Conservation (phyloP, 768 basidiomycete species). For the Boletus pseudo-olivaceus region DNA sequence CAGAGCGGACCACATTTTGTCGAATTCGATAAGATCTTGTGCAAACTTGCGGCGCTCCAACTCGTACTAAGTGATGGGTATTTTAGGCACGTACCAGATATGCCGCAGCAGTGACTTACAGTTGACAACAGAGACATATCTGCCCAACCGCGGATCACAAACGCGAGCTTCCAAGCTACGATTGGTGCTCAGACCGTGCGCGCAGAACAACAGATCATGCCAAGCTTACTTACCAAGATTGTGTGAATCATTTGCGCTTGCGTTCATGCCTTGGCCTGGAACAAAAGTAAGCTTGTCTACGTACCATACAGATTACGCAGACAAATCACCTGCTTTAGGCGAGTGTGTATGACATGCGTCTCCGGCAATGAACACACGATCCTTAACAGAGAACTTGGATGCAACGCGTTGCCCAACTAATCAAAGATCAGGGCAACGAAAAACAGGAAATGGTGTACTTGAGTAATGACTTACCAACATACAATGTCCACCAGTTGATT, state of each 20-base stretch:
- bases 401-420: constrained; percentile 56
- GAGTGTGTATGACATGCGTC: constrained; percentile 51
- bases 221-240: constrained; percentile 42
- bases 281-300: constrained; percentile 14
- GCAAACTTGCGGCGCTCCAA: constrained; percentile 52
- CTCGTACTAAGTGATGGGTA: constrained; percentile 39
- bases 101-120: constrained; percentile 25
- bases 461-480: constrained; percentile 36
- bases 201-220: background rate
- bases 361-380: constrained; percentile 56
- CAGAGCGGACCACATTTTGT: constrained; percentile 47
- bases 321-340: constrained; percentile 37
- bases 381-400: constrained; percentile 41
- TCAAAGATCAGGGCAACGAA: background rate
- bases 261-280: constrained; percentile 53
- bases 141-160: constrained; percentile 47
- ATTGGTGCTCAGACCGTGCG: background rate
- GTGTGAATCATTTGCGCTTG: constrained; percentile 50
- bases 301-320: background rate
- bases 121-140: constrained; percentile 43
- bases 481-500: constrained; percentile 50
- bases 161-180: constrained; percentile 51
- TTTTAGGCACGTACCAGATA: background rate
- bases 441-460: background rate
- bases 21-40: constrained; percentile 51